Base-by-base conservation (phyloP, 805 yeast genomes). In the Ogataea populi-albae region DNA sequence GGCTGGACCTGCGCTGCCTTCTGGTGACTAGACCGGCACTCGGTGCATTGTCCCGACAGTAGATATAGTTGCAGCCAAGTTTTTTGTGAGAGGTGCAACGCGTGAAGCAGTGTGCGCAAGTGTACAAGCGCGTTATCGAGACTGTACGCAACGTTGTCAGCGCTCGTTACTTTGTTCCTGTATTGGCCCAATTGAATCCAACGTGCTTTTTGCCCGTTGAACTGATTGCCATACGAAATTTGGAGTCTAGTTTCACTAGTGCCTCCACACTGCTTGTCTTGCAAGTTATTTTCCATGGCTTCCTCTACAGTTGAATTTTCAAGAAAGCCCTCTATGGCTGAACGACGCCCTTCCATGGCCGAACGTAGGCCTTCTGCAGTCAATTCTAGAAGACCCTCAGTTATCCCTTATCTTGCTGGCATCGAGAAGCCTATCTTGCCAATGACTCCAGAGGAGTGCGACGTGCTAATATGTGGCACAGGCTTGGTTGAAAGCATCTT, bases 401-500 rank as follows among this genome's bases (percentile, higher is more conserved):
- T 72, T 30, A 76, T 84, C 12, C 94, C 94, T 3, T 80, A 77
- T 45, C 64, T 84, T 23, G 86, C 86, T 0, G 91, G 91, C 3
- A 69, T 84, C 27, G 94, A 84, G 52, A 80, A 81, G 45, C 91
- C 94, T 3, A 65, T 64, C 31, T 62, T 75, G 21, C 81, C 80
- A 14, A 66, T 66, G 15, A 72, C 77, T 23, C 79, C 93, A 5
- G 86, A 81, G 19, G 65, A 80, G 43, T 86, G 87, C 49, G 98
- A 93, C 55, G 95, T 93, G 10, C 69, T 93, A 20, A 84, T 93
- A 37, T 77, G 84, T 45, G 98, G 98, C 23, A 91, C 98, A 0
- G 98, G 98, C 3, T 68, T 93, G 26, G 81, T 80, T 2, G 96
- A 93, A 59, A 77, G 87, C 47, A 79, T 93, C 9, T 62, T 88